A percentile compares a stretch with the other conserved stretches of the same genome.
phyloP scores from a whole-genome alignment of 108 stramenopile species.

The Cyclotella cryptica region DNA sequence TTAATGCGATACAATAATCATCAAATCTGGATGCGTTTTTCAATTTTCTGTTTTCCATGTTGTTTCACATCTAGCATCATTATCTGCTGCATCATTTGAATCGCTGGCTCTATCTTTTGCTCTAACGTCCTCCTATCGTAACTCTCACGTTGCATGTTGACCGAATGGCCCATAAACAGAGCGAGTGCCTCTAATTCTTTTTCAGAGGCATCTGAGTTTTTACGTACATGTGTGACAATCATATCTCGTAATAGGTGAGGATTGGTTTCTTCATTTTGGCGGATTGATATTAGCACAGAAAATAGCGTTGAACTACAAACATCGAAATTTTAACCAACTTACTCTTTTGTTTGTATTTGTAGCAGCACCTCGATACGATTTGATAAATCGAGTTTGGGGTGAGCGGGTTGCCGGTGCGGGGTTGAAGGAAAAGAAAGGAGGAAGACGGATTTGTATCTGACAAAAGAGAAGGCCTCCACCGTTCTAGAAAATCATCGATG shows the following conservation, averaged over 20 bases:
- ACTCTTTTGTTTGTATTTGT: constrained; percentile 74
- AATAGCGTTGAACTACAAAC: no score
- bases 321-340: no score
- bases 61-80: not conserved
- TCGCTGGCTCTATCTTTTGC: constrained; percentile 84
- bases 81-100: constrained; percentile 63
- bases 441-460: constrained; percentile 18
- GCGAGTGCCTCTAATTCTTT: constrained; percentile 87
- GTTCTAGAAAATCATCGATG: constrained; percentile 77
- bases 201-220: constrained; percentile 78
- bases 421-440: constrained; percentile 68
- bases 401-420: constrained; percentile 76
- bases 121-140: constrained; percentile 84
- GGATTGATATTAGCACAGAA: no score
- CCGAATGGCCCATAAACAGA: constrained; percentile 88
- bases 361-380: constrained; percentile 77
- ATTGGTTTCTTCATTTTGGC: constrained; percentile 53
- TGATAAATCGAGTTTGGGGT: constrained; percentile 77
- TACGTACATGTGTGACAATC: constrained; percentile 87
- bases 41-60: no score
- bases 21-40: no score
- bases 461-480: constrained; percentile 75
- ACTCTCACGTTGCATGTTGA: constrained; percentile 85
- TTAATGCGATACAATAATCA: no score
- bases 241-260: constrained; percentile 86